These are phyloP conservation scores for Anethum foeniculum DNA, from an alignment of 140 eudicot species.

Conservation along the genomic window DNA sequence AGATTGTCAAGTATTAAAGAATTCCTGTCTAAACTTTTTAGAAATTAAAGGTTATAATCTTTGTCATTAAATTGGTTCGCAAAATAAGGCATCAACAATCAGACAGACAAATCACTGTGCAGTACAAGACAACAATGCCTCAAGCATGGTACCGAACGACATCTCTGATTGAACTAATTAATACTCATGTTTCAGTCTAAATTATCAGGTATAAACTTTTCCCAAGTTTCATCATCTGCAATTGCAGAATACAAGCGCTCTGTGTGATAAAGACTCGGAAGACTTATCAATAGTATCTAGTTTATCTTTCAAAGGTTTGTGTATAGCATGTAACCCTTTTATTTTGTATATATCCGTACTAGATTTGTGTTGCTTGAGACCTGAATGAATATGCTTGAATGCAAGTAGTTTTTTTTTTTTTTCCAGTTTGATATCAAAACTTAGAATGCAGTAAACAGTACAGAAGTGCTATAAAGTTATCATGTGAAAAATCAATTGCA, in stretches of 20 bases:
- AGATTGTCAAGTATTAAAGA: no score
- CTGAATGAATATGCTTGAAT: neutral
- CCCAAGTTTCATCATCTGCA: conserved; percentile 41
- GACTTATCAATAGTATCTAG: conserved; percentile 48
- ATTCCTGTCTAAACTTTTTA: neutral
- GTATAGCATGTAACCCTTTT: conserved; percentile 19
- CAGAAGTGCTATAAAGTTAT: neutral
- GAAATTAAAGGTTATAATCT: conserved; percentile 8
- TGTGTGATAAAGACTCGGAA: conserved; percentile 57
- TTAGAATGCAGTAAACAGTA: neutral
- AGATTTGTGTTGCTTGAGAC: neutral
- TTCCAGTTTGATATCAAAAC: no score
- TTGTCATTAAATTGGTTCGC: conserved; percentile 20
- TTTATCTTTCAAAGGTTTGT: conserved; percentile 56
- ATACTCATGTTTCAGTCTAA: conserved; percentile 7
- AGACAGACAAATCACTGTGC: conserved; percentile 6
- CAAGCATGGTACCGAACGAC: conserved; percentile 17
- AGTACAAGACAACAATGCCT: conserved; percentile 17
- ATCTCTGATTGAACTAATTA: neutral
- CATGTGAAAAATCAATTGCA: neutral
- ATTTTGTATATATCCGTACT: neutral
- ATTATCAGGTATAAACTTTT: conserved; percentile 36
- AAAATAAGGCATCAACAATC: conserved; percentile 15
- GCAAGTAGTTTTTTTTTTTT: no score
- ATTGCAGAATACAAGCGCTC: conserved; percentile 47